Evolutionary conservation across 768 basidiomycete species (phyloP), one percentile per base, ranked within the genome.

Genomic region (Amanita exitialis): DNA sequence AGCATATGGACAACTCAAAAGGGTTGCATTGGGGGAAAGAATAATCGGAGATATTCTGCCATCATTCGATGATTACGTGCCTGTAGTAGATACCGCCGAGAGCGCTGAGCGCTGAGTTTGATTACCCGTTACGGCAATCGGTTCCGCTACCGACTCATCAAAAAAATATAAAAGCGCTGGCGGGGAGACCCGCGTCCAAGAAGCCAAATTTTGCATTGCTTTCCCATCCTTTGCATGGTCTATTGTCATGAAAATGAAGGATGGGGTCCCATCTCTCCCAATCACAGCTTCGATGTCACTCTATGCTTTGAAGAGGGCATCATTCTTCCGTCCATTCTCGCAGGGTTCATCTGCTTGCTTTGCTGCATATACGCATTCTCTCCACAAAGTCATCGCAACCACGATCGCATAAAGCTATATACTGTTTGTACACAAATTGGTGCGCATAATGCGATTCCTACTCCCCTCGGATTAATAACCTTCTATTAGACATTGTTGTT

Each of bases 231-330:
- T 46, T 47, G 16, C 16, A 77, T 75, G 74, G 63, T 66, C 9
- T 59, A 59, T 52, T 85, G 83, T 59, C 71, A 62, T 43, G 74
- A 83, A 59, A 38, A 52, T 7, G 83, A 90, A 56, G 86, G 87
- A 51, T 90, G 87, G 83, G 64, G 62, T 7, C 67, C 74, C 13
- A 66, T 80, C 15, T 91, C 90, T 0, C 62, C 53, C 0, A 57
- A 66, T 0, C 76, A 90, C 48, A 68, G 74, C 12, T 89, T 91
- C 61, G 92, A 94, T 62, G 56, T 83, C 7, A 88, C 90, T 1
- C 76, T 79, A 12, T 95, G 92, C 62, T 88, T 85, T 56, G 85
- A 94, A 58, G 84, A 90, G 55, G 84, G 80, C 12, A 60, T 83
- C 38, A 28, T 93, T 0, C 63, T 90, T 1, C 72, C 86, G 0